Evolutionary conservation across 2,329 filamentous ascomycete genomes (phyloP).

Genomic region (Pseudogymnoascus sp.): DNA sequence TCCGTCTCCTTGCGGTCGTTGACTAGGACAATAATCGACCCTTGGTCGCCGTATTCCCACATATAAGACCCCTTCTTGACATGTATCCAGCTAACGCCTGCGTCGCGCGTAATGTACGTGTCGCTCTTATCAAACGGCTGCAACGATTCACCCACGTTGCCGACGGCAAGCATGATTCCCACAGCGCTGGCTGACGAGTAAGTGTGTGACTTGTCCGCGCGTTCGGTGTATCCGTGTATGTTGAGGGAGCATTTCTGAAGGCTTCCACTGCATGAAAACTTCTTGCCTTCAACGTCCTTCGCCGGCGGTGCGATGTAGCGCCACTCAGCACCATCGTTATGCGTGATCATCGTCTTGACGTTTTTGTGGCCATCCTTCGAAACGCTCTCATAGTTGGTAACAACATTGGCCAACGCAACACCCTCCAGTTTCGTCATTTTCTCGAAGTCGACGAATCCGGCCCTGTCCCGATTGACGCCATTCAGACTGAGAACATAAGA

Average conservation of each 20-base stretch:
- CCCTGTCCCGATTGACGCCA: conserved; percentile 69
- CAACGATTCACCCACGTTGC: conserved; percentile 67
- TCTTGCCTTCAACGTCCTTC: conserved; percentile 61
- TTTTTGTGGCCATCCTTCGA: conserved; percentile 59
- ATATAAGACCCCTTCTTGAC: conserved; percentile 82
- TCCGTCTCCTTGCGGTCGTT: conserved; percentile 61
- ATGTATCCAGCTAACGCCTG: conserved; percentile 78
- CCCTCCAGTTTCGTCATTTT: conserved; percentile 90
- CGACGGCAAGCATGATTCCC: conserved; percentile 81
- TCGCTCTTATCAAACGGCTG: conserved; percentile 48
- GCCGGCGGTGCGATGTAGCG: conserved; percentile 61
- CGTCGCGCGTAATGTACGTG: conserved; percentile 86
- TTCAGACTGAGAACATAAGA: conserved; percentile 80
- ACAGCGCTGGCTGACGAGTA: conserved; percentile 84
- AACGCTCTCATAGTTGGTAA: conserved; percentile 59
- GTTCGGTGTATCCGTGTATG: conserved; percentile 91
- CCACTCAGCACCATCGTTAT: conserved; percentile 94
- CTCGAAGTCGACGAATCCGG: conserved; percentile 87
- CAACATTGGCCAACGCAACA: conserved; percentile 76
- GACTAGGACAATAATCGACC: conserved; percentile 83
- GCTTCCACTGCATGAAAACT: conserved; percentile 56
- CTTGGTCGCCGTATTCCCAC: conserved; percentile 94
- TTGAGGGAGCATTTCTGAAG: conserved; percentile 75
- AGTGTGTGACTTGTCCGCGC: conserved; percentile 69
- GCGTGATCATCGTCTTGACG: conserved; percentile 83